Conservation (phyloP, 495 filamentous ascomycete species). For the Podospora conica region DNA sequence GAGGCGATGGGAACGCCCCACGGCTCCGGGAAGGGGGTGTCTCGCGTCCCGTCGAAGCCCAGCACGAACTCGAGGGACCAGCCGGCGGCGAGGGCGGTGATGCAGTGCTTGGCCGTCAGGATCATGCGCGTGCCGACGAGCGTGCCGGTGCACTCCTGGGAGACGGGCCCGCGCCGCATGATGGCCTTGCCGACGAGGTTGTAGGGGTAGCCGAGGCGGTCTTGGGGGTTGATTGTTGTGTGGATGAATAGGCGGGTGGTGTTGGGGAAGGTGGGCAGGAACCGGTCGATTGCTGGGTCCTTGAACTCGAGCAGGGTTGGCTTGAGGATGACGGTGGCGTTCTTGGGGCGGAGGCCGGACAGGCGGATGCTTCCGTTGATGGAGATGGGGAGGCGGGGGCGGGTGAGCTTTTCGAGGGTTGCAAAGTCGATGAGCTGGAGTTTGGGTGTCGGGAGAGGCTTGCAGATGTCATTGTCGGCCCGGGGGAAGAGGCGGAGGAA, state of each 20-base stretch:
- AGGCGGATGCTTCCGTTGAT: background rate
- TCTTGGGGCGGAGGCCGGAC: background rate
- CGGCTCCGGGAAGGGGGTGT: background rate
- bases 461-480: background rate
- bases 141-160: background rate
- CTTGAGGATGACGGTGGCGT: background rate
- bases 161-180: background rate
- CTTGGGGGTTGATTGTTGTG: background rate
- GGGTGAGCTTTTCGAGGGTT: background rate
- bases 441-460: background rate
- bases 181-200: background rate
- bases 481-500: background rate
- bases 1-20: background rate
- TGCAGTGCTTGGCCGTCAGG: slow-evolving; percentile 2
- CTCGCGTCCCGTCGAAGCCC: background rate
- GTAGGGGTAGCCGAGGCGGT: background rate
- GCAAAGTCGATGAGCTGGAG: background rate
- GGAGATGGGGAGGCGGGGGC: background rate
- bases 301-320: background rate
- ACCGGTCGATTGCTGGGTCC: background rate
- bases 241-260: background rate
- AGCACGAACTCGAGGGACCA: background rate
- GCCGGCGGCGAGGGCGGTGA: background rate
- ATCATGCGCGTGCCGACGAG: background rate
- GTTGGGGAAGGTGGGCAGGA: background rate